Conservation (phyloP, 306 rosid species). For the Sechiopsis laciniata region DNA sequence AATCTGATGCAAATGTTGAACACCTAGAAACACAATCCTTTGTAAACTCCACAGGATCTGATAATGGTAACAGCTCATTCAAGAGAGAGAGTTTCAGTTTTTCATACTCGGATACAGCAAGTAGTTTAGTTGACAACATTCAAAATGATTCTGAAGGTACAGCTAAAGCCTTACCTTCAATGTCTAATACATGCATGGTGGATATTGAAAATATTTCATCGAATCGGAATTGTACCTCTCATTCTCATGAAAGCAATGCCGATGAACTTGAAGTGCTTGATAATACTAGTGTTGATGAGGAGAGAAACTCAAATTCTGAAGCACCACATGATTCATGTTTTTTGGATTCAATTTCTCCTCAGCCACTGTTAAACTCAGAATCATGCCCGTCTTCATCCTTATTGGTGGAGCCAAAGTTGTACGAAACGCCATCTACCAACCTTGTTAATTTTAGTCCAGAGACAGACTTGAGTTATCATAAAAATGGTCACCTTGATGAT, state of each 20-base stretch:
- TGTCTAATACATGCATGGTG: conserved; percentile 30
- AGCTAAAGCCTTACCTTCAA: conserved; percentile 32
- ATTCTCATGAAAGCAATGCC: conserved; percentile 28
- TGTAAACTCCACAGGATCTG: conserved; percentile 55
- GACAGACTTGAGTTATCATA: conserved; percentile 33
- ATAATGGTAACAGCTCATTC: conserved; percentile 48
- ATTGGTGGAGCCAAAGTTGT: conserved; percentile 28
- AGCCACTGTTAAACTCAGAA: conserved; percentile 33
- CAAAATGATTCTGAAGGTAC: conserved; percentile 35
- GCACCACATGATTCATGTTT: conserved; percentile 34
- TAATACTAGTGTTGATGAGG: conserved; percentile 32
- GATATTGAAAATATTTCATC: conserved; percentile 35
- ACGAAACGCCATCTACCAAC: conserved; percentile 28
- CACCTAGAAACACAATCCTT: conserved; percentile 44
- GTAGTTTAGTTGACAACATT: conserved; percentile 42
- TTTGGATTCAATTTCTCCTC: conserved; percentile 31
- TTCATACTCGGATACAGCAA: conserved; percentile 41
- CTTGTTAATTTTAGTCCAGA: conserved; percentile 29
- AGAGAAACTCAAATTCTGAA: conserved; percentile 31
- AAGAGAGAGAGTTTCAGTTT: conserved; percentile 45
- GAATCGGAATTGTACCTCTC: conserved; percentile 30
- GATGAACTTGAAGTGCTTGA: conserved; percentile 29
- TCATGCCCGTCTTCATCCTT: conserved; percentile 25
- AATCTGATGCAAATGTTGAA: conserved; percentile 48
- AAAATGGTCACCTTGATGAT: conserved; percentile 26